phyloP scores from a whole-genome alignment of 2,329 filamentous ascomycete species.

The Neofusicoccum laricinum region DNA sequence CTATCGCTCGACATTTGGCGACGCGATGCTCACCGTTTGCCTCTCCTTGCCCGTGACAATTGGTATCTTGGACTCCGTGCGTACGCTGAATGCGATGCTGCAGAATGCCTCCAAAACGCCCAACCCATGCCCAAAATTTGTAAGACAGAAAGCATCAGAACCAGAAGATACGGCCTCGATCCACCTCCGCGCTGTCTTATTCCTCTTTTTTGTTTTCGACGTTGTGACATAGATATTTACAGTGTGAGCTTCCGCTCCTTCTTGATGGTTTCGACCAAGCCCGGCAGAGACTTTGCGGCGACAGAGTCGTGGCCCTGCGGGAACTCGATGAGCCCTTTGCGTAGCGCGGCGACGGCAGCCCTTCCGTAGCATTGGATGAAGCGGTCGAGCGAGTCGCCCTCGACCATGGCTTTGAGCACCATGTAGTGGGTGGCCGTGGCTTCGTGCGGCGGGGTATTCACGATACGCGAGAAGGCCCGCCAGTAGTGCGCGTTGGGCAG shows the following conservation, averaged over 20 bases:
- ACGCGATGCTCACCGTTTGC: background rate
- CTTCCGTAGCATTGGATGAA: slow-evolving; percentile 81
- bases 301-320: slow-evolving; percentile 10
- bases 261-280: background rate
- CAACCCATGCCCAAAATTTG: background rate
- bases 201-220: background rate
- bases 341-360: slow-evolving; percentile 67
- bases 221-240: background rate
- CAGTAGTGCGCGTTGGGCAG: slow-evolving; percentile 80
- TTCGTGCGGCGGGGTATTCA: slow-evolving; percentile 65
- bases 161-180: background rate
- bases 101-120: background rate
- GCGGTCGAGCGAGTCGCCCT: slow-evolving; percentile 63
- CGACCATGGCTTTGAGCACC: slow-evolving; percentile 52
- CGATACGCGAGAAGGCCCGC: slow-evolving; percentile 70
- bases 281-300: slow-evolving; percentile 2
- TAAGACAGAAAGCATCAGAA: background rate
- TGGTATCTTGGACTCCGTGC: background rate
- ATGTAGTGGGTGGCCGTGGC: slow-evolving; percentile 47
- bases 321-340: slow-evolving; percentile 15
- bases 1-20: background rate
- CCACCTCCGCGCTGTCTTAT: background rate
- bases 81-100: background rate
- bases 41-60: background rate
- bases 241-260: slow-evolving; percentile 3